phyloP scores from a whole-genome alignment of 2,329 filamentous ascomycete species.

The Fusarium sarcochroum region DNA sequence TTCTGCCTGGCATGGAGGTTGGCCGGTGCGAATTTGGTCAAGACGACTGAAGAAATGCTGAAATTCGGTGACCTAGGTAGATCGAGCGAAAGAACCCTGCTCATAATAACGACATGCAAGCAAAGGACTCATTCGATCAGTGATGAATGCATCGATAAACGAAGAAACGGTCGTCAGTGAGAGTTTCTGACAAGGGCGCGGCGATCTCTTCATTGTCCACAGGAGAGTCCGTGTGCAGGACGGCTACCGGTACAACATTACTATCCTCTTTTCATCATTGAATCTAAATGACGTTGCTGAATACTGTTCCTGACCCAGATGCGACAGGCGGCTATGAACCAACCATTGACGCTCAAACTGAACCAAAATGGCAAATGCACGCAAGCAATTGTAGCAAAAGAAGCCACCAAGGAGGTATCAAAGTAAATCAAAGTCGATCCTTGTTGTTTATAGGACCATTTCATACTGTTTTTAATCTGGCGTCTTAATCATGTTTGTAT shows the following conservation, averaged over 20 bases:
- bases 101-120: slow-evolving; percentile 36
- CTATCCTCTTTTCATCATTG: slow-evolving; percentile 48
- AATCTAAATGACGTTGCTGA: slow-evolving; percentile 43
- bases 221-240: slow-evolving; percentile 46
- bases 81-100: slow-evolving; percentile 36
- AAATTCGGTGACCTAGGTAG: slow-evolving; percentile 20
- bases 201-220: slow-evolving; percentile 45
- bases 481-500: not conserved
- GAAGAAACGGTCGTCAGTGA: slow-evolving; percentile 34
- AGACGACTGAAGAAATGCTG: slow-evolving; percentile 10
- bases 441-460: not conserved
- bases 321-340: slow-evolving; percentile 36
- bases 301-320: slow-evolving; percentile 43
- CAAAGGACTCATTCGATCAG: slow-evolving; percentile 35
- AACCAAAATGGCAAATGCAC: slow-evolving; percentile 44
- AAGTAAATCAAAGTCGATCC: not conserved
- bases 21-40: slow-evolving; percentile 40
- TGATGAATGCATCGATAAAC: slow-evolving; percentile 39
- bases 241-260: slow-evolving; percentile 48
- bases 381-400: slow-evolving; percentile 33
- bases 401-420: not conserved
- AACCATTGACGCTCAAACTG: slow-evolving; percentile 37
- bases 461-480: not conserved
- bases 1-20: slow-evolving; percentile 38
- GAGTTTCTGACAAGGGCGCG: slow-evolving; percentile 32